Base-by-base conservation (phyloP, 108 stramenopile genomes). In the Chaetoceros tenuissimus region DNA sequence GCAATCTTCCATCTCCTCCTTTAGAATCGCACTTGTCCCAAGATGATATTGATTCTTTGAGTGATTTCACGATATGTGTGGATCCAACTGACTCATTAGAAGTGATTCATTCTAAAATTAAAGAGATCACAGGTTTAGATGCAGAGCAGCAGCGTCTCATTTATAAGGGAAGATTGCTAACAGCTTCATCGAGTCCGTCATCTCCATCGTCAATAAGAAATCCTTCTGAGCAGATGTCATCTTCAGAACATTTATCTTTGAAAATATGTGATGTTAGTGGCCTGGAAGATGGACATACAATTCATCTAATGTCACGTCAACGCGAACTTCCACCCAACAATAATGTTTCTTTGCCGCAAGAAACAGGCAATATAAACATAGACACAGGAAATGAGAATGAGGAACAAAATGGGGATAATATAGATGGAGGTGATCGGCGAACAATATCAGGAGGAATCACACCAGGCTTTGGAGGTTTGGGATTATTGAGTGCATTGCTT, bases 91-190 rank as follows among this genome's bases (percentile, higher is more conserved):
- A 87, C 40, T 44, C 64, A 0, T 34, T 93, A 2, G 55, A 34
- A 10, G 67, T 63, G 0, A 57, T 89, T 24, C 60, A 78, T 21
- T 54, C 69, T 0, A 54, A 74, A 56, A 88, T 93, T 48, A 67
- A 82, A 56, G 53, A 47, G 8, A 62, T 63, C 2, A 89, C 91
- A 7, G 91, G 91, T n/a, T 67, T 93, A 57, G 68, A 69, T 55
- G 71, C 73, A 1, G 62, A 54, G 54, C 80, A 84, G 57, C 87
- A 89, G 58, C 58, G 87, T 0, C 53, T 93, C 48, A 93, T 93
- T 63, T 93, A 93, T 54, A 72, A 87, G 21, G 91, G 91, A 18
- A 59, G 86, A 56, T 66, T 93, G 31, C 80, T 93, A 51, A 53
- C 18, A 45, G 67, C 19, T 26, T 3, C 21, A 2, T 29, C 30